phyloP scores from a whole-genome alignment of 2,329 filamentous ascomycete species.

The Didymella pinodella region DNA sequence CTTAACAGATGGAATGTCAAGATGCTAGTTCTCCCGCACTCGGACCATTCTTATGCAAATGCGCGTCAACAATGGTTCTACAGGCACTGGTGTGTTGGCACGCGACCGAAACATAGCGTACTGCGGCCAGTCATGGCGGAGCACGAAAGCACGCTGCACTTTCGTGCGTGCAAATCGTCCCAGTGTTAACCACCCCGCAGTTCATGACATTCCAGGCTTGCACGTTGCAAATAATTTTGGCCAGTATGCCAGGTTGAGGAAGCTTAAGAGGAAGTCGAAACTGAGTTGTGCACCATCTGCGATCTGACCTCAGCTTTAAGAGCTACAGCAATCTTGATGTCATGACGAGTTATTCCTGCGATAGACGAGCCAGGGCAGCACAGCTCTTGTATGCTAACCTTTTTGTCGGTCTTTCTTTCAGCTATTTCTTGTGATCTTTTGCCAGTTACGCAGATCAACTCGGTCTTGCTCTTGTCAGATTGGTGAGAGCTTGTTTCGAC shows the following conservation, averaged over 20 bases:
- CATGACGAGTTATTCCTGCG: too few relatives aligned
- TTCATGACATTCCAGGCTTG: constrained; percentile 19
- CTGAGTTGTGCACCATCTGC: too few relatives aligned
- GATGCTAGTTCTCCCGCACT: not conserved
- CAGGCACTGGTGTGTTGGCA: constrained; percentile 40
- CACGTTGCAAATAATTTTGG: too few relatives aligned
- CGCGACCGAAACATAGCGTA: constrained; percentile 36
- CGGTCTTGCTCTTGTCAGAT: not conserved
- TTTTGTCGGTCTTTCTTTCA: too few relatives aligned
- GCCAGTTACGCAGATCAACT: not conserved
- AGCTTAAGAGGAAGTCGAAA: too few relatives aligned
- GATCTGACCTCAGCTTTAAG: too few relatives aligned
- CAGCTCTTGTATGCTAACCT: not conserved
- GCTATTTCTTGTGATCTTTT: too few relatives aligned
- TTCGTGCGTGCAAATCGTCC: constrained; percentile 43
- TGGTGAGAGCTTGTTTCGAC: not conserved
- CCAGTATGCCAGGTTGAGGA: too few relatives aligned
- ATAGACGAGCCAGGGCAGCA: not conserved
- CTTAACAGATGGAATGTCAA: not conserved
- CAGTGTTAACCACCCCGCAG: constrained; percentile 39
- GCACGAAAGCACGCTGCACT: constrained; percentile 46
- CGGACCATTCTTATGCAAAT: constrained; percentile 1
- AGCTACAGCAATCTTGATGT: too few relatives aligned
- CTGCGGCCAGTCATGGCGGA: constrained; percentile 39
- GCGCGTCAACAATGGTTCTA: constrained; percentile 27